A percentile compares a stretch with the other conserved stretches of the same genome.
These are phyloP conservation scores for Fonsecaea multimorphosa DNA, from an alignment of 2,329 filamentous ascomycete genomes.

Conservation along the genomic window DNA sequence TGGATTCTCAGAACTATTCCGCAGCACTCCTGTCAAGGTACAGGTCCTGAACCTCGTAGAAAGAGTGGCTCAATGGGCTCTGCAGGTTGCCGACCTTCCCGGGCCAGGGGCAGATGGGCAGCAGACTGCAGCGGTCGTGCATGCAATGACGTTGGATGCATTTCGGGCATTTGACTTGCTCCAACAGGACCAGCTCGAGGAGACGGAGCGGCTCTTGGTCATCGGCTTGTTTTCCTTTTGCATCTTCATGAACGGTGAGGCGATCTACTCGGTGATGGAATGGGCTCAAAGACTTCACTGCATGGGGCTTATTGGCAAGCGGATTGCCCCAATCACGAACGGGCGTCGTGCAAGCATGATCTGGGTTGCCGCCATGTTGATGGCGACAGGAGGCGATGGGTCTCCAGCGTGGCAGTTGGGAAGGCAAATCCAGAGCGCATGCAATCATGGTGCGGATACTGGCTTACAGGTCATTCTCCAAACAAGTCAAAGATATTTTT, in stretches of 20 bases:
- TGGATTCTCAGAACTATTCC: conserved; percentile 12
- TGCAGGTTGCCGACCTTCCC: conserved; percentile 9
- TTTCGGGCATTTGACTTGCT: conserved; percentile 22
- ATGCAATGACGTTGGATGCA: conserved; percentile 17
- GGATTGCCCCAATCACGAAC: conserved; percentile 9
- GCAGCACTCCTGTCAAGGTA: not conserved
- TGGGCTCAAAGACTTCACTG: conserved; percentile 19
- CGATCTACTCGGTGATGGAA: conserved; percentile 20
- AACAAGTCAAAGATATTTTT: conserved; percentile 23
- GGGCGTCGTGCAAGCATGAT: conserved; percentile 11
- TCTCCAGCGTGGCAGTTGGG: conserved; percentile 20
- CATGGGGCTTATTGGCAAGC: conserved; percentile 9
- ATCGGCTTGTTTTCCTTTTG: conserved; percentile 16
- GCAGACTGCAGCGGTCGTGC: not conserved
- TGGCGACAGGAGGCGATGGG: conserved; percentile 19
- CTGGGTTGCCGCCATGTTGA: conserved; percentile 15
- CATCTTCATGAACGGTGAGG: conserved; percentile 18
- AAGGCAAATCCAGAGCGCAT: conserved; percentile 10
- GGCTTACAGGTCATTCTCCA: conserved; percentile 1
- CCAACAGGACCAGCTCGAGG: conserved; percentile 14
- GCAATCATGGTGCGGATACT: not conserved
- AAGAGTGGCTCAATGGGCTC: conserved; percentile 10
- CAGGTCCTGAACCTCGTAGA: conserved; percentile 15
- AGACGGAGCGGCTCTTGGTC: conserved; percentile 15
- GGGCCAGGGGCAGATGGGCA: not conserved